Evolutionary conservation across 1,284 basidiomycete genomes (phyloP).

Genomic region (Rhodofomes roseus): DNA sequence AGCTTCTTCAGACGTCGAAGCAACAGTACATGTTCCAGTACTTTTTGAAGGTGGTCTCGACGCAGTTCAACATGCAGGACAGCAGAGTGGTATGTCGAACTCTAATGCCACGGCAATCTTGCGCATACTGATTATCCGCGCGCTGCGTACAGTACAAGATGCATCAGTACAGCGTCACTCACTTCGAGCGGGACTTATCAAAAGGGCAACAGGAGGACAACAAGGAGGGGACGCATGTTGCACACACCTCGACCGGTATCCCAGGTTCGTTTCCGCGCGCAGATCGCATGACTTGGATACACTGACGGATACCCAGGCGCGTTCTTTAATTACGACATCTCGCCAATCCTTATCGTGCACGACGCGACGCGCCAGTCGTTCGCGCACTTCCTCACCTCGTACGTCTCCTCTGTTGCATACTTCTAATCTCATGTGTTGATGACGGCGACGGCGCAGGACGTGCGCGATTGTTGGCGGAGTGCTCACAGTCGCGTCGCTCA

Average conservation of each 20-base stretch:
- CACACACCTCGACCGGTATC: constrained; percentile 78
- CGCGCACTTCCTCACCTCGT: constrained; percentile 97
- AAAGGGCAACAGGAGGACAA: constrained; percentile 60
- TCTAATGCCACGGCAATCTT: not conserved
- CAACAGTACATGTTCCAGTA: constrained; percentile 93
- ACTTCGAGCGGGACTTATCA: constrained; percentile 89
- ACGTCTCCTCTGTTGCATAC: constrained; percentile 30
- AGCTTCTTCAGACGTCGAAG: constrained; percentile 48
- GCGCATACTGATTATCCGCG: not conserved
- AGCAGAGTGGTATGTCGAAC: constrained; percentile 55
- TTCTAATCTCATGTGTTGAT: not conserved
- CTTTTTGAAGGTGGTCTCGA: constrained; percentile 97
- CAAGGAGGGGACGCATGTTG: constrained; percentile 70
- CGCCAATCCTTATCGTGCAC: constrained; percentile 92
- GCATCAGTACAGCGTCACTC: constrained; percentile 92
- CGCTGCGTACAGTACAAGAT: constrained; percentile 55
- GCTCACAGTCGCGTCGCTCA: constrained; percentile 88
- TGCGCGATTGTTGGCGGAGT: constrained; percentile 98
- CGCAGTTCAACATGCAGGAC: constrained; percentile 82
- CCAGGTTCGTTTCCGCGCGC: constrained; percentile 49
- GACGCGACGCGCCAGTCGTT: constrained; percentile 91
- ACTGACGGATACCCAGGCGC: constrained; percentile 44
- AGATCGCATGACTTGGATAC: not conserved
- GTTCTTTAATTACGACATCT: constrained; percentile 98
- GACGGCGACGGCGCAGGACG: constrained; percentile 51